Evolutionary conservation across 768 basidiomycete genomes (phyloP).

Genomic region (Leccinellum rugosiceps): DNA sequence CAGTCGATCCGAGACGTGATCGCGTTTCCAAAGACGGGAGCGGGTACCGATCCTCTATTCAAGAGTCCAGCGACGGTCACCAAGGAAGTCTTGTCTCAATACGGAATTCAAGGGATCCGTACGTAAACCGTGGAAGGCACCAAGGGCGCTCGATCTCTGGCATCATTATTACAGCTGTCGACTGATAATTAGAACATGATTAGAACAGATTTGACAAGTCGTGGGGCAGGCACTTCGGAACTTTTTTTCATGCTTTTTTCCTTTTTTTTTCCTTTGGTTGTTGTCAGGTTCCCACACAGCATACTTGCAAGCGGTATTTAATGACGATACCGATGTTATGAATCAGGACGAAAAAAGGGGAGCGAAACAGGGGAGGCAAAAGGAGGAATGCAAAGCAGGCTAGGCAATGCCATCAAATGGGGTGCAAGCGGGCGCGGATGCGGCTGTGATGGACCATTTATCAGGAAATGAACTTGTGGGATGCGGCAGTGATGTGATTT

Average conservation of each 20-base stretch:
- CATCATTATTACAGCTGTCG: neutral
- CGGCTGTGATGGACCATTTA: neutral
- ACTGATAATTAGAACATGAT: neutral
- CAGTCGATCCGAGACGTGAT: slow-evolving; percentile 93
- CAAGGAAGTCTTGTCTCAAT: slow-evolving; percentile 54
- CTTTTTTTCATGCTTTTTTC: neutral
- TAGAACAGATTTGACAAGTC: neutral
- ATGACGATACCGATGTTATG: neutral
- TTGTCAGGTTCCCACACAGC: neutral
- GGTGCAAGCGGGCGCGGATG: neutral
- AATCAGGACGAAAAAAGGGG: neutral
- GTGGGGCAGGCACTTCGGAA: neutral
- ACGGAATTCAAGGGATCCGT: slow-evolving; percentile 48
- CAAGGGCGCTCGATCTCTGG: neutral
- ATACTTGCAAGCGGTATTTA: neutral
- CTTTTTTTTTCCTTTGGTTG: neutral
- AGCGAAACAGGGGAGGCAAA: neutral
- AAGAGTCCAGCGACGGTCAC: slow-evolving; percentile 72
- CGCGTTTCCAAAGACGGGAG: slow-evolving; percentile 90
- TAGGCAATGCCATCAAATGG: neutral
- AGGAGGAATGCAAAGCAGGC: neutral
- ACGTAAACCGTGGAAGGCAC: slow-evolving; percentile 7
- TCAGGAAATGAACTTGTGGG: neutral
- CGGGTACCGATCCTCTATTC: slow-evolving; percentile 84
- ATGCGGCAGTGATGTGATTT: neutral